Evolutionary conservation across 768 basidiomycete species (phyloP), one percentile per base, ranked within the genome.

Genomic region (Boletus tylopilopsis): DNA sequence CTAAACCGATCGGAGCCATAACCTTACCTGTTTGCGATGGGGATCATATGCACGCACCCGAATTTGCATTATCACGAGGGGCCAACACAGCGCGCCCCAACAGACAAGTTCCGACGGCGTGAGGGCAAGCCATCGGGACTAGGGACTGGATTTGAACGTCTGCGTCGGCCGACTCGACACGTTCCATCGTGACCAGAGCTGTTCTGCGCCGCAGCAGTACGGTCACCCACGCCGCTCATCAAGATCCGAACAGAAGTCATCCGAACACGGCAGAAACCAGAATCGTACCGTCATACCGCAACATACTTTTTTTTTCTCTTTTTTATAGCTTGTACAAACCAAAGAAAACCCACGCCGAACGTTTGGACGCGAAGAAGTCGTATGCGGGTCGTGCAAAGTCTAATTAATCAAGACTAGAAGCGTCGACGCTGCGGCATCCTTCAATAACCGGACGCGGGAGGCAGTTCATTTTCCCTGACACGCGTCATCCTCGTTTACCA

Each of bases 151-250:
- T 32, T 2, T 25, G 18, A 53, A 45, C 9, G 46, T 45, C 24
- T 16, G 40, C 39, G 55, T 62, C 55, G 58, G 55, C 34, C 30
- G 10, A 50, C 48, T 6, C 36, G 50, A 51, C 57, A 57, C 61
- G 61, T 62, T 52, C 39, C 10, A 45, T 42, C 13, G n/a, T 19
- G 60, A 49, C 4, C 42, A 11, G n/a, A 22, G 15, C 3, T 12
- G 37, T 30, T 19, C 27, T 37, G 47, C 51, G 29, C 44, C 42
- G 47, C 47, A 47, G 47, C 47, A 47, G 56, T 34, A 27, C 41
- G 2, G 2, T 49, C n/a, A 44, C 48, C 29, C 32, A 42, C 49
- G 51, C 27, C 24, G 12, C 38, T n/a, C 35, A 13, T 6, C 35
- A 40, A 50, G 27, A n/a, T 27, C 40, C 24, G 22, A 18, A 30